Evolutionary conservation across 2,329 filamentous ascomycete species (phyloP).

Genomic region (Emmonsia crescens): DNA sequence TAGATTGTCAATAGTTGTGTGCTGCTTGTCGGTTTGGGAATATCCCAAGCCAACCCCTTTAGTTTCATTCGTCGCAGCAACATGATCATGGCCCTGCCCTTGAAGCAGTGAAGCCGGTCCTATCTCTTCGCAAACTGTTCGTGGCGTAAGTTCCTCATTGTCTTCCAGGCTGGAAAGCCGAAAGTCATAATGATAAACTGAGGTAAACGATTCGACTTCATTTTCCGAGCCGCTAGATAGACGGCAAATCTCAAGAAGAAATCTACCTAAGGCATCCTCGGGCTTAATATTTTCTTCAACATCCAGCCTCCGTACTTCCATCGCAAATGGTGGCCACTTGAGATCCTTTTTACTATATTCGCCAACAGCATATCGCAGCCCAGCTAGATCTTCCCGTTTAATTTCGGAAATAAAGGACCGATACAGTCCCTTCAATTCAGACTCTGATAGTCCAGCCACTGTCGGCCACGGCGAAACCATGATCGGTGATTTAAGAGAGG

Average conservation of each 20-base stretch:
- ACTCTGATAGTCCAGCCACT: constrained; percentile 15
- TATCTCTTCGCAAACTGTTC: not conserved
- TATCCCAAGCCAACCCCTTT: not conserved
- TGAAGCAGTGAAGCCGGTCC: not conserved
- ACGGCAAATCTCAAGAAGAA: not conserved
- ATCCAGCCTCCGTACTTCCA: not conserved
- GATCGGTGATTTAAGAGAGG: constrained; percentile 34
- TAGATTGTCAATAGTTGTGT: not conserved
- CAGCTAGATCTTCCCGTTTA: not conserved
- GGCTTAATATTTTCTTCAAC: not conserved
- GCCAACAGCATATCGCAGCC: not conserved
- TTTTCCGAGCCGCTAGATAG: not conserved
- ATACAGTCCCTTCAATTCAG: not conserved
- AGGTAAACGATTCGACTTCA: not conserved
- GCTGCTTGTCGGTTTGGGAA: too few species aligned
- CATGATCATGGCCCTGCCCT: not conserved
- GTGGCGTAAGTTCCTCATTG: not conserved
- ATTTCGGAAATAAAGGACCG: not conserved
- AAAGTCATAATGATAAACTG: not conserved
- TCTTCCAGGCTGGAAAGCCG: not conserved
- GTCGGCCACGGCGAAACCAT: constrained; percentile 39
- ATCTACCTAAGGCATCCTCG: too few species aligned
- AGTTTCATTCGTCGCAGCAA: not conserved
- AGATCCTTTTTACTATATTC: not conserved
- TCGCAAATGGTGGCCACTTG: not conserved